A percentile compares a stretch with the other conserved stretches of the same genome.
Evolutionary conservation across 805 yeast genomes (phyloP).

Genomic region (Cyberlindnera americana): DNA sequence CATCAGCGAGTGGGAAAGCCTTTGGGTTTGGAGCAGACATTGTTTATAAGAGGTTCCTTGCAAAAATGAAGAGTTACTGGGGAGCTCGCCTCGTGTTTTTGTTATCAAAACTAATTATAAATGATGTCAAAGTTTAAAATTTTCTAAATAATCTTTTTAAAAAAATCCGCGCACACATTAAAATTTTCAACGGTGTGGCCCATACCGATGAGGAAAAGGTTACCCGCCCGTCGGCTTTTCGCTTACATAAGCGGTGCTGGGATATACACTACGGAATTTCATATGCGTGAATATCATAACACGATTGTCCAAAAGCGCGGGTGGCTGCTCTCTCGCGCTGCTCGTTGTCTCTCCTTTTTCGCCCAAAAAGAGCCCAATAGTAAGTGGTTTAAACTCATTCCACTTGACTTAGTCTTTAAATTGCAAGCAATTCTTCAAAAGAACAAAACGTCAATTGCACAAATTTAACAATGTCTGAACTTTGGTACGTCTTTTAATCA

Average conservation of each 20-base stretch:
- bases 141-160: slow-evolving; percentile 2
- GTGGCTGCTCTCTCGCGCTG: slow-evolving; percentile 13
- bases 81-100: slow-evolving; percentile 35
- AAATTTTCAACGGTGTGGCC: slow-evolving; percentile 7
- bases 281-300: slow-evolving; percentile 7
- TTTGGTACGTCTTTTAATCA: slow-evolving; percentile 71
- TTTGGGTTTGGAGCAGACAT: slow-evolving; percentile 95
- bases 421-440: no score
- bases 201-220: slow-evolving; percentile 5
- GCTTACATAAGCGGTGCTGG: slow-evolving; percentile 1
- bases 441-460: slow-evolving; percentile 6
- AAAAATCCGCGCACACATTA: no score
- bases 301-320: slow-evolving; percentile 1
- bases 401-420: no score
- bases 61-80: slow-evolving; percentile 23
- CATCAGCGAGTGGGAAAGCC: slow-evolving; percentile 98
- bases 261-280: slow-evolving; percentile 2
- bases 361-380: no score
- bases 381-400: no score
- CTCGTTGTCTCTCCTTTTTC: slow-evolving; percentile 7
- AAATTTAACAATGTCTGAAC: slow-evolving; percentile 55
- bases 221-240: slow-evolving; percentile 8
- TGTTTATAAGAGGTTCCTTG: slow-evolving; percentile 41
- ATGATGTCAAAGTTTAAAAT: background rate
- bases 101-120: no score